These are phyloP conservation scores for Lepiota brunneoincarnata DNA, from an alignment of 768 basidiomycete species.

Conservation along the genomic window DNA sequence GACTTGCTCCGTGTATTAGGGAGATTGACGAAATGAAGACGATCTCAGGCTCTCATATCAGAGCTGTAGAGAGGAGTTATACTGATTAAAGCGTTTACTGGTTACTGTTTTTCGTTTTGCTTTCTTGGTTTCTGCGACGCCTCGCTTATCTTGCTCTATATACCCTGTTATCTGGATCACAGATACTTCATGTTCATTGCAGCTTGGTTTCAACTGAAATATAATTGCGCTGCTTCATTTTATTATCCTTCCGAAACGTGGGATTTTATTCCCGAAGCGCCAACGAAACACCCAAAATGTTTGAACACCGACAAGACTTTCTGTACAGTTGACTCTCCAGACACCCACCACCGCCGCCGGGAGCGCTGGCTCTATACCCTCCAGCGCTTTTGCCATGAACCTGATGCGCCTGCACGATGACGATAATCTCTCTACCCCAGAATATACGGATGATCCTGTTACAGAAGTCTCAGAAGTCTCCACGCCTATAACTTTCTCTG, in stretches of 20 bases:
- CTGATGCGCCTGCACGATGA: neutral
- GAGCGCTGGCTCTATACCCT: neutral
- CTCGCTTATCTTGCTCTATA: neutral
- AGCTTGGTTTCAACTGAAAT: too few species aligned
- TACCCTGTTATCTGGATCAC: too few species aligned
- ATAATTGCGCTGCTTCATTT: too few species aligned
- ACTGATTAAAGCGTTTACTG: neutral
- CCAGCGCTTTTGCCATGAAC: neutral
- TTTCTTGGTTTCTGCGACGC: too few species aligned
- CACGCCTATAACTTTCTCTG: slow-evolving; percentile 10
- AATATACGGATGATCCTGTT: slow-evolving; percentile 7
- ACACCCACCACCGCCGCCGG: neutral
- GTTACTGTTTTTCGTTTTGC: too few species aligned
- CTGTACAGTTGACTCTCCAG: neutral
- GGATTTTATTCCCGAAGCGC: neutral
- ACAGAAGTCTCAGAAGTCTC: slow-evolving; percentile 9
- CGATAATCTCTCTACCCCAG: neutral
- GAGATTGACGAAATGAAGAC: slow-evolving; percentile 12
- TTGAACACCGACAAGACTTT: neutral
- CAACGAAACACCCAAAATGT: too few species aligned
- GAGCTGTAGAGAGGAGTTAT: slow-evolving; percentile 6
- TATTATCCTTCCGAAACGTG: too few species aligned
- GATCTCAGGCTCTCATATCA: neutral
- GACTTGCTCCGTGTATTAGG: slow-evolving; percentile 1
- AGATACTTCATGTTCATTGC: too few species aligned